Evolutionary conservation across 2,329 filamentous ascomycete genomes (phyloP), one percentile per base, ranked within the genome.

Genomic region (Aspergillus phoenicis): DNA sequence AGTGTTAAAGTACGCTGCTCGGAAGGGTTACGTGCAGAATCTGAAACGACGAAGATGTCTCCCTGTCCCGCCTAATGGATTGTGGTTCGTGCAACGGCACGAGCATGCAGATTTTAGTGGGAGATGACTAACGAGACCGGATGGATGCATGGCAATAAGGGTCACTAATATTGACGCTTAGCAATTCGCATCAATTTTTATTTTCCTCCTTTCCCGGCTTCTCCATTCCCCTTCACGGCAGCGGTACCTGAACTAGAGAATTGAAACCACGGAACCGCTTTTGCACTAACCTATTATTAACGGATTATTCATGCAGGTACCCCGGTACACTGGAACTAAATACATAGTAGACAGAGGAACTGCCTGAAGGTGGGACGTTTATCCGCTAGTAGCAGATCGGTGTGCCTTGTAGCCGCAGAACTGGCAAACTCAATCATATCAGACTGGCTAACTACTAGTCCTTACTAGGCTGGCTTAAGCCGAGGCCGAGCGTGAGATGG

Each of bases 1-100:
- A 36, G 52, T 53, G 51, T 26, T 30, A 33, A 51, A 30, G n/a
- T 43, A 45, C 53, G 8, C 53, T 45, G 53, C 52, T 47, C 17
- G 45, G 49, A 54, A 53, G 22, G 59, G 59, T 63, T 53, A 54
- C 51, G 26, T 62, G 63, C 59, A 61, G 63, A 61, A 57, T 62
- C 52, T 64, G 62, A 64, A 66, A 64, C 62, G 22, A 38, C 57
- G 58, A 47, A 30, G 36, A 38, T 58, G 22, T 51, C 30, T 30
- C 47, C 47, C 47, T 33, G 24, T 51, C 47, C 47, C 47, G 47
- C 47, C 24, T 51, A 26, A 17, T 28, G n/a, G 47, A 20, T 33
- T 49, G 45, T 33, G 47, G 47, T 51, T 51, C 47, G 47, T 30
- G 26, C 28, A 45, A 51, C 20, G 47, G 47, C 26, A 51, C 26